These are phyloP conservation scores for Halteria grandinella DNA, from an alignment of 73 alveolate species.

Conservation along the genomic window DNA sequence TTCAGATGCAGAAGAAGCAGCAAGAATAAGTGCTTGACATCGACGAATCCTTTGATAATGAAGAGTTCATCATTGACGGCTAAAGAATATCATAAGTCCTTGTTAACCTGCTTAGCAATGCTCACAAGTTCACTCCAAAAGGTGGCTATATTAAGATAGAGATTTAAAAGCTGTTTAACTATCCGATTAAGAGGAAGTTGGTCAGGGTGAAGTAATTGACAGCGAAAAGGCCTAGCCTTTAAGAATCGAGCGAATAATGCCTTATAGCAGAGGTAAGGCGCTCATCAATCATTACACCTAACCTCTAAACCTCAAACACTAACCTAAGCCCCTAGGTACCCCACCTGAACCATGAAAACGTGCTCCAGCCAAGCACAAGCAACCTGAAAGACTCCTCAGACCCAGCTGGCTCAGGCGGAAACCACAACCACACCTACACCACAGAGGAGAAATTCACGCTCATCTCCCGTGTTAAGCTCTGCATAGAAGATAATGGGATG, in stretches of 20 bases:
- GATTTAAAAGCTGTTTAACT: background rate
- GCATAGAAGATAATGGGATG: slow-evolving; percentile 51
- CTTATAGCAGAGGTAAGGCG: no score
- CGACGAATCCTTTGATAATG: background rate
- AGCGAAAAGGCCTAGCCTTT: no score
- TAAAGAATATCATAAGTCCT: slow-evolving; percentile 54
- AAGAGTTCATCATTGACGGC: slow-evolving; percentile 20
- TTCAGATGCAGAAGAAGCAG: slow-evolving; percentile 27
- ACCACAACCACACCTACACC: no score
- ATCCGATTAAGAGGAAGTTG: slow-evolving; percentile 10
- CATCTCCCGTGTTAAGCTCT: background rate
- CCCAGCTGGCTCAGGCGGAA: no score
- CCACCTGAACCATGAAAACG: no score
- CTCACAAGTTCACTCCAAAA: slow-evolving; percentile 51
- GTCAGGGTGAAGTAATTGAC: background rate
- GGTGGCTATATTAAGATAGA: slow-evolving; percentile 26
- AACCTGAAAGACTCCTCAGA: no score
- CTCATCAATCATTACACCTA: no score
- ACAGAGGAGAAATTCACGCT: no score
- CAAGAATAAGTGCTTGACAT: background rate
- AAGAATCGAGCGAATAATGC: no score
- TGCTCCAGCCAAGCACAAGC: no score
- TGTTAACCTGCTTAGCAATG: slow-evolving; percentile 61
- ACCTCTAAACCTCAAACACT: no score
- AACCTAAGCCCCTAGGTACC: no score